Evolutionary conservation across 106 monocot genomes (phyloP).

Genomic region (Dioscorea dumetorum): DNA sequence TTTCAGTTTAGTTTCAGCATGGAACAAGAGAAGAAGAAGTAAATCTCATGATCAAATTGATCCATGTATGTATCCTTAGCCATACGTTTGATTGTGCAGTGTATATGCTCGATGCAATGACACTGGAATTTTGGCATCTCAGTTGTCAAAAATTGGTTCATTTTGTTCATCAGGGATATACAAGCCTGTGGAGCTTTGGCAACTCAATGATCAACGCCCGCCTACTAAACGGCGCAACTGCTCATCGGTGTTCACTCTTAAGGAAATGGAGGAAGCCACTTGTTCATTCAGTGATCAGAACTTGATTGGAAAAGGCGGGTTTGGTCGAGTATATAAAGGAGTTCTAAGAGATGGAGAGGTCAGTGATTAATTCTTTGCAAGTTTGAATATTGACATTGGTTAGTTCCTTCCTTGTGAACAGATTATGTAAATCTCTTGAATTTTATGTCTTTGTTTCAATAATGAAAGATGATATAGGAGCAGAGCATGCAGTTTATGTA

Average conservation of each 20-base stretch:
- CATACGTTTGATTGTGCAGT: neutral
- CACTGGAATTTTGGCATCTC: neutral
- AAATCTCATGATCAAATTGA: slow-evolving; percentile 62
- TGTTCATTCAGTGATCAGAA: slow-evolving; percentile 58
- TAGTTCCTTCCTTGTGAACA: too few relatives aligned
- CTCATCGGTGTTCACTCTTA: slow-evolving; percentile 63
- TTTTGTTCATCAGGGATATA: slow-evolving; percentile 52
- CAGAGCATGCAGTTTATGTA: too few relatives aligned
- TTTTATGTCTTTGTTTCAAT: too few relatives aligned
- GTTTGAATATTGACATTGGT: too few relatives aligned
- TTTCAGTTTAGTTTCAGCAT: slow-evolving; percentile 68
- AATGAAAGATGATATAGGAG: too few relatives aligned
- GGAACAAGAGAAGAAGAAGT: slow-evolving; percentile 79
- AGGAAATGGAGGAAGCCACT: slow-evolving; percentile 89
- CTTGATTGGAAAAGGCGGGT: slow-evolving; percentile 83
- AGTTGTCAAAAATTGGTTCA: neutral
- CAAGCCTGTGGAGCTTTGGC: slow-evolving; percentile 67
- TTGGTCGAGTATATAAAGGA: slow-evolving; percentile 81
- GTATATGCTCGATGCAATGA: too few relatives aligned
- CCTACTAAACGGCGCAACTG: slow-evolving; percentile 36
- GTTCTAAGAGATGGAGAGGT: slow-evolving; percentile 61
- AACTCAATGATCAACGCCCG: slow-evolving; percentile 36
- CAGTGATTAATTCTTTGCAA: slow-evolving; percentile 2
- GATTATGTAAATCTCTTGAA: too few relatives aligned
- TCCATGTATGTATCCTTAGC: slow-evolving; percentile 40